Conservation (phyloP, 2,329 filamentous ascomycete species). For the Annulohypoxylon truncatum region DNA sequence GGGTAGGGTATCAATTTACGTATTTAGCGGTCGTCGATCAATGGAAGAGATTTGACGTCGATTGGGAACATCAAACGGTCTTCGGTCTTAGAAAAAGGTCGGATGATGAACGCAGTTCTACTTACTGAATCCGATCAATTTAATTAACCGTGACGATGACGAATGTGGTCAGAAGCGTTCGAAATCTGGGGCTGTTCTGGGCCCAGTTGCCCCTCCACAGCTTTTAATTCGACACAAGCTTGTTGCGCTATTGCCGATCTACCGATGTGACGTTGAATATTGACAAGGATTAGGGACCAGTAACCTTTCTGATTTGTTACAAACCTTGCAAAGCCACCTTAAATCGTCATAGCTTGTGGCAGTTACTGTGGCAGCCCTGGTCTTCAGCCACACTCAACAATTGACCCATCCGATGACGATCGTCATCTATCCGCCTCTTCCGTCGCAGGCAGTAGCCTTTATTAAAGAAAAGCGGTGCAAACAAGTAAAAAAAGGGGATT, state of each 20-base stretch:
- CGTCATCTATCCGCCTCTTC: constrained; percentile 32
- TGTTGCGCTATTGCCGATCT: constrained; percentile 31
- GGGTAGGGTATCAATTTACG: constrained; percentile 19
- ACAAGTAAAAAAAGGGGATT: background rate
- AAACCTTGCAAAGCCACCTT: constrained; percentile 19
- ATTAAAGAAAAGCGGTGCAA: constrained; percentile 6
- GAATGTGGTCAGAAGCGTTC: constrained; percentile 29
- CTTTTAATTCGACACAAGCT: constrained; percentile 28
- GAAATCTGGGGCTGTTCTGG: constrained; percentile 12
- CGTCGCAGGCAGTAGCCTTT: constrained; percentile 20
- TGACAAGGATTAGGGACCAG: constrained; percentile 5
- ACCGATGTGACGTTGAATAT: constrained; percentile 26
- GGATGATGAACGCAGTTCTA: constrained; percentile 16
- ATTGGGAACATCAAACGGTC: constrained; percentile 9
- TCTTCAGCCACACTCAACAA: constrained; percentile 22
- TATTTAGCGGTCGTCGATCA: constrained; percentile 24
- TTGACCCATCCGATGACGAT: constrained; percentile 24
- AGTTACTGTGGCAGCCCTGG: constrained; percentile 1
- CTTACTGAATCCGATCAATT: constrained; percentile 14
- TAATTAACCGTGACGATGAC: constrained; percentile 30
- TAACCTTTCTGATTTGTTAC: constrained; percentile 23
- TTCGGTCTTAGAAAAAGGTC: constrained; percentile 1
- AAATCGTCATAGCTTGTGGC: constrained; percentile 33
- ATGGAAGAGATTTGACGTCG: constrained; percentile 38
- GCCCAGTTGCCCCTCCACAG: constrained; percentile 22